phyloP scores from a whole-genome alignment of 1,139 yeast genomes.

The Scheffersomyces titani region DNA sequence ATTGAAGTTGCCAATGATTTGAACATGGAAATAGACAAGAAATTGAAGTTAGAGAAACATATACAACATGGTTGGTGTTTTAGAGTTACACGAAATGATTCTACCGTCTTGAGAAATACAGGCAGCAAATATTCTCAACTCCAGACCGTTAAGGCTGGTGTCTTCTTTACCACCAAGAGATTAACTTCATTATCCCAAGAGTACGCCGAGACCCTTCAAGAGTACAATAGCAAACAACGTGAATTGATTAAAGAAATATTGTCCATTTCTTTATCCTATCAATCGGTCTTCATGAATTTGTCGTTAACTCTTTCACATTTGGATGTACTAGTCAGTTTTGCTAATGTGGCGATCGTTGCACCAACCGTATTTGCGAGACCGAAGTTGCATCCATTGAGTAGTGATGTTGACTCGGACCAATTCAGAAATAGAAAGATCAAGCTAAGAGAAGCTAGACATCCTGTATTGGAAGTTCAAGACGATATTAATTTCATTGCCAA shows the following conservation, averaged over 20 bases:
- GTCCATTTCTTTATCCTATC: conserved; percentile 75
- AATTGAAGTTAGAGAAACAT: conserved; percentile 85
- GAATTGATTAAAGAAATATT: conserved; percentile 81
- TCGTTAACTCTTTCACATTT: conserved; percentile 67
- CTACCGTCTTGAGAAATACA: conserved; percentile 67
- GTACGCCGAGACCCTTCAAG: conserved; percentile 58
- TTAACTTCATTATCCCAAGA: conserved; percentile 62
- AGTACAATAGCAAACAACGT: conserved; percentile 74
- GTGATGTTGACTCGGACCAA: conserved; percentile 22
- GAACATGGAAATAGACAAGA: conserved; percentile 79
- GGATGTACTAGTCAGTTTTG: conserved; percentile 84
- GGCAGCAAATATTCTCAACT: conserved; percentile 68
- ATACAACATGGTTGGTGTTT: conserved; percentile 91
- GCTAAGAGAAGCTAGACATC: conserved; percentile 81
- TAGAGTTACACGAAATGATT: conserved; percentile 87
- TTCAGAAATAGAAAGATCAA: conserved; percentile 51
- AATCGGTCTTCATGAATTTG: conserved; percentile 71
- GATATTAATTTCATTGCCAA: conserved; percentile 86
- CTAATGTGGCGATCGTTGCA: conserved; percentile 82
- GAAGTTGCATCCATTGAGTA: conserved; percentile 49
- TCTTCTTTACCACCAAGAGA: conserved; percentile 75
- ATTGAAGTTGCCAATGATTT: conserved; percentile 70
- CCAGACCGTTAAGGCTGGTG: conserved; percentile 93
- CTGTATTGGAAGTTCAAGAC: conserved; percentile 90
- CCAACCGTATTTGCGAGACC: conserved; percentile 84